Percentiles rank a stretch among this genome's conserved stretches.
Conservation (phyloP, 2,329 filamentous ascomycete genomes). For the Penicillium sp. region DNA sequence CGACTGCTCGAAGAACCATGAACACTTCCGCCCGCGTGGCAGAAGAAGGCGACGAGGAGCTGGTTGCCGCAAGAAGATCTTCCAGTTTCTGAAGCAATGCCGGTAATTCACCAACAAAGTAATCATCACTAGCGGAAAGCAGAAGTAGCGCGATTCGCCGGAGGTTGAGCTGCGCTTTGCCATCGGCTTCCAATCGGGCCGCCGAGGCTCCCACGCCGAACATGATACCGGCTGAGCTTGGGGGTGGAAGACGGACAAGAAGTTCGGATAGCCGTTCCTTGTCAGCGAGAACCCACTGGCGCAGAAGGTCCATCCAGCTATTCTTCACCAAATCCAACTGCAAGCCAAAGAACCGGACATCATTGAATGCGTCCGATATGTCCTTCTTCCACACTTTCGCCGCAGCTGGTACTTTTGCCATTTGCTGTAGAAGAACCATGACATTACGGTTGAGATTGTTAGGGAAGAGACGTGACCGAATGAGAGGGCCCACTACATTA, state of each 20-base stretch:
- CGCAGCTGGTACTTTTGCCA: slow-evolving; percentile 72
- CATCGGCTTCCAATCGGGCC: slow-evolving; percentile 89
- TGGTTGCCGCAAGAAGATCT: slow-evolving; percentile 78
- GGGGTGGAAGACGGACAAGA: slow-evolving; percentile 72
- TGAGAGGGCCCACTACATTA: slow-evolving; percentile 74
- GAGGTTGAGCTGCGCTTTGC: slow-evolving; percentile 85
- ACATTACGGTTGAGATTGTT: slow-evolving; percentile 73
- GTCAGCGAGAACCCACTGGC: slow-evolving; percentile 79
- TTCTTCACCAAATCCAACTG: slow-evolving; percentile 62
- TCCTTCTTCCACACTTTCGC: slow-evolving; percentile 94
- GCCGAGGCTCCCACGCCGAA: slow-evolving; percentile 97
- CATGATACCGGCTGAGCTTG: slow-evolving; percentile 91
- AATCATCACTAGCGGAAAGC: slow-evolving; percentile 71
- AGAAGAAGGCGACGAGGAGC: slow-evolving; percentile 87
- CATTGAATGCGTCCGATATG: slow-evolving; percentile 86
- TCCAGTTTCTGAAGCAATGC: slow-evolving; percentile 77
- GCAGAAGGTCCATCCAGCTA: slow-evolving; percentile 79
- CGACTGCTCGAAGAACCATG: slow-evolving; percentile 78
- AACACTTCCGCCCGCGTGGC: slow-evolving; percentile 85
- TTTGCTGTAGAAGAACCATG: slow-evolving; percentile 70
- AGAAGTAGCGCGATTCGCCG: slow-evolving; percentile 77
- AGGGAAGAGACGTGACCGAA: slow-evolving; percentile 83
- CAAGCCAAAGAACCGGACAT: slow-evolving; percentile 78
- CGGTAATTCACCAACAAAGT: slow-evolving; percentile 73
- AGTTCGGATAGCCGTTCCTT: slow-evolving; percentile 86